These are phyloP conservation scores for Nitzschia sp. DNA, from an alignment of 108 stramenopile genomes.

Conservation along the genomic window DNA sequence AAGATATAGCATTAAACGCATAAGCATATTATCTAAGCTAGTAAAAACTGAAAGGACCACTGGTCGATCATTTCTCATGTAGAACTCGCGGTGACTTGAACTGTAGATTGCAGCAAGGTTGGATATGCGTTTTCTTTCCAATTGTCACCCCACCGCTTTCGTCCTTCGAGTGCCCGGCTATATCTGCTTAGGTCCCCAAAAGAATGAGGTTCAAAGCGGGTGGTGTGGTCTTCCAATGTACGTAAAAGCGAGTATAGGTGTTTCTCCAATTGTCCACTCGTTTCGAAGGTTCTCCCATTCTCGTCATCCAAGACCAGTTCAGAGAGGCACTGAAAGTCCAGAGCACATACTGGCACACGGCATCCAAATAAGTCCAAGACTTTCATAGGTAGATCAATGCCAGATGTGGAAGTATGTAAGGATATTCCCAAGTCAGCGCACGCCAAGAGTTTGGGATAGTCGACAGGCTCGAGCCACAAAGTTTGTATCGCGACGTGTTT, in stretches of 20 bases:
- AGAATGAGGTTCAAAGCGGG: conserved; percentile 22
- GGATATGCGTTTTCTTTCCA: conserved; percentile 75
- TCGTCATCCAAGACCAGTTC: conserved; percentile 91
- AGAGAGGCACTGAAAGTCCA: conserved; percentile 79
- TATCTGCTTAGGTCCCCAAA: conserved; percentile 58
- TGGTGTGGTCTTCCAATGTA: conserved; percentile 16
- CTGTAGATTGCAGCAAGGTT: conserved; percentile 11
- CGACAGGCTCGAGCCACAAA: conserved; percentile 90
- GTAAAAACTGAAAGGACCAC: no score
- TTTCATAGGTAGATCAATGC: conserved; percentile 99
- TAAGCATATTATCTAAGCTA: no score
- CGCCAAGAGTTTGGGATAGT: conserved; percentile 93
- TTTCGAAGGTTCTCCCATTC: conserved; percentile 84
- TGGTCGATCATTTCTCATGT: no score
- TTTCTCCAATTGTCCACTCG: conserved; percentile 54
- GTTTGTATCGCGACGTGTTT: conserved; percentile 67
- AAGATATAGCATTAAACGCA: no score
- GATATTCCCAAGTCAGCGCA: conserved; percentile 91
- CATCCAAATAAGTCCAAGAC: conserved; percentile 98
- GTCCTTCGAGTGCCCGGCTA: conserved; percentile 53
- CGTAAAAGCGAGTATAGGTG: conserved; percentile 64
- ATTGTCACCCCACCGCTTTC: conserved; percentile 74
- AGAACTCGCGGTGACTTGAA: neutral
- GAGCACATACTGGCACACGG: conserved; percentile 92
- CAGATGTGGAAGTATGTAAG: conserved; percentile 96